Base-by-base conservation (phyloP, 202 grass and related monocot genomes). In the Setaria italica region DNA sequence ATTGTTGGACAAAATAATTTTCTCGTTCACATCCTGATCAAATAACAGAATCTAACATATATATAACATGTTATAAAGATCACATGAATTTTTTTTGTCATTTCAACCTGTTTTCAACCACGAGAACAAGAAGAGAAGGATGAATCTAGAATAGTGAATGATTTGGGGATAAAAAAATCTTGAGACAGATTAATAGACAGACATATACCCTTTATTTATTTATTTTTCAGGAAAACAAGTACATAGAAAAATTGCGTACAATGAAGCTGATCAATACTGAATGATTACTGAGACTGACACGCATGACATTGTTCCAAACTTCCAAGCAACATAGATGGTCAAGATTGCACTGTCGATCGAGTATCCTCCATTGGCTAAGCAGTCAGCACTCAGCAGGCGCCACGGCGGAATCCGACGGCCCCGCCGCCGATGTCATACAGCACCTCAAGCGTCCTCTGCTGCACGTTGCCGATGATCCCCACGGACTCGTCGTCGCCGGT, bases 371-470 rank as follows among this genome's bases (percentile, higher is more conserved):
- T 68, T 37, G 39, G 67, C 41, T 48, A 7, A 45, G 39, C 16
- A 67, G 0, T 7, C 60, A 59, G 25, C 6, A 56, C 6, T 56
- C 25, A 25, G 60, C 82, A 77, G 2, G 49, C 82, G 48, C 35
- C 72, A 3, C 2, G 14, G 2, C 62, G 62, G 72, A 84, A 85
- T 15, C 74, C 64, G 7, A 85, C 65, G 51, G 63, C 39, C 3
- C 8, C 4, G 53, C 62, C 42, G 54, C 32, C 62, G 15, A 87
- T 0, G 67, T 87, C 70, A 47, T 85, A 87, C 12, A 91, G 33
- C 34, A 85, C 76, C 64, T 91, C 63, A 15, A 91, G 13, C 35
- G 81, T 81, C 13, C 29, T 9, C 81, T 91, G 85, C 85, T 85
- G 89, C 46, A 72, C 71, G 42, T 88, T 79, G 48, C 86, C 86